These are phyloP conservation scores for Podaxis sp. DNA, from an alignment of 768 basidiomycete species.

Conservation along the genomic window DNA sequence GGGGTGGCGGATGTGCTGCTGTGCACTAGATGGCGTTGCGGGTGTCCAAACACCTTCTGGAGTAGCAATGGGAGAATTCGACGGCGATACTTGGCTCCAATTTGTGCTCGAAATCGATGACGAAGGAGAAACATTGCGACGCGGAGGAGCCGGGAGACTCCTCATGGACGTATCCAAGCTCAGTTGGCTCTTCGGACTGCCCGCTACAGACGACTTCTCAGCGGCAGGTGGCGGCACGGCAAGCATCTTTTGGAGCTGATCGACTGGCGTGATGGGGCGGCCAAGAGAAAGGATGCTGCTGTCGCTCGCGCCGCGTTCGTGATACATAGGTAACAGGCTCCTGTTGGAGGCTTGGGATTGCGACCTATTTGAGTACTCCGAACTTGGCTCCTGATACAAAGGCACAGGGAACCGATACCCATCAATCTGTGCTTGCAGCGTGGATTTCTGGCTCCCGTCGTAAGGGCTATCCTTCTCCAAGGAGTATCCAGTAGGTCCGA, in stretches of 20 bases:
- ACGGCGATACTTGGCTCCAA: neutral
- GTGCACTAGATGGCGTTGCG: neutral
- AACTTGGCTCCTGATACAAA: neutral
- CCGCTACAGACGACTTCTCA: neutral
- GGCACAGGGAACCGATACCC: constrained; percentile 9
- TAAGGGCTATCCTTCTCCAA: constrained; percentile 20
- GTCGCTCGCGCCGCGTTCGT: constrained; percentile 2
- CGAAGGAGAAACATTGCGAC: constrained; percentile 6
- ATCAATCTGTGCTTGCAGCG: neutral
- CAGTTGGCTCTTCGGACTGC: neutral
- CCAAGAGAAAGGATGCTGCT: constrained; percentile 7
- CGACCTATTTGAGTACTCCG: neutral
- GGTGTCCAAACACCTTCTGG: constrained; percentile 10
- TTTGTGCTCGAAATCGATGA: constrained; percentile 1
- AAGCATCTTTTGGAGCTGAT: constrained; percentile 5
- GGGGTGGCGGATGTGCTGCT: neutral
- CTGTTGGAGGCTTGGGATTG: constrained; percentile 1
- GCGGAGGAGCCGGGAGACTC: constrained; percentile 10
- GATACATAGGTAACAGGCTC: neutral
- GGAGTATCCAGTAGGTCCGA: constrained; percentile 23
- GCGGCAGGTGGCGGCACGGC: neutral
- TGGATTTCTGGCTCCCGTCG: neutral
- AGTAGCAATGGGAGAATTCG: neutral
- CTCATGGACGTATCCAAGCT: constrained; percentile 1
- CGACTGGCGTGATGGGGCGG: constrained; percentile 9